Conservation (phyloP, 805 yeast species). For the Candida boidinii region DNA sequence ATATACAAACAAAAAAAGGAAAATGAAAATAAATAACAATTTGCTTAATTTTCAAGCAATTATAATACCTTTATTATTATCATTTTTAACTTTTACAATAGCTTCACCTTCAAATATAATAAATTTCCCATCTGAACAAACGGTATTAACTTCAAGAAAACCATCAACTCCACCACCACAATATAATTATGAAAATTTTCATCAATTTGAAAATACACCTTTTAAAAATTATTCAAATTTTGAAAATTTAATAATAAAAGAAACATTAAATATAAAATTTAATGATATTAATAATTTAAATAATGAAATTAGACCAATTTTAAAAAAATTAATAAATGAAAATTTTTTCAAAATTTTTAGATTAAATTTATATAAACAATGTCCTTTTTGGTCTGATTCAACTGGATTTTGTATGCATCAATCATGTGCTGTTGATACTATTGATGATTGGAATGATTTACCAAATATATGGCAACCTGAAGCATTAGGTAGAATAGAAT, state of each 20-base stretch:
- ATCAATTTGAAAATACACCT: conserved; percentile 24
- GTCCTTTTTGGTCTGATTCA: conserved; percentile 80
- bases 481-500: conserved; percentile 46
- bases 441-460: conserved; percentile 62
- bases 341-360: conserved; percentile 87
- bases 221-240: conserved; percentile 17
- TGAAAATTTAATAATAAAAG: conserved; percentile 14
- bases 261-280: conserved; percentile 24
- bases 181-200: conserved; percentile 16
- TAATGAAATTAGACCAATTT: conserved; percentile 39
- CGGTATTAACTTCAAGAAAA: no score
- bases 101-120: no score
- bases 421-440: conserved; percentile 83
- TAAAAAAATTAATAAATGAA: conserved; percentile 53
- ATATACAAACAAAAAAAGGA: no score
- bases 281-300: conserved; percentile 46
- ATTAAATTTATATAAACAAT: conserved; percentile 69
- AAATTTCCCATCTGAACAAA: no score
- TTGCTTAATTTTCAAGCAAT: no score
- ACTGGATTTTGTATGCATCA: conserved; percentile 78
- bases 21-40: no score
- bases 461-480: conserved; percentile 73
- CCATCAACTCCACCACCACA: conserved; percentile 16
- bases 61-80: no score
- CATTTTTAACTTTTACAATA: no score